phyloP scores from a whole-genome alignment of 1,284 basidiomycete species.

The Anthracocystis panici-leucophaei region DNA sequence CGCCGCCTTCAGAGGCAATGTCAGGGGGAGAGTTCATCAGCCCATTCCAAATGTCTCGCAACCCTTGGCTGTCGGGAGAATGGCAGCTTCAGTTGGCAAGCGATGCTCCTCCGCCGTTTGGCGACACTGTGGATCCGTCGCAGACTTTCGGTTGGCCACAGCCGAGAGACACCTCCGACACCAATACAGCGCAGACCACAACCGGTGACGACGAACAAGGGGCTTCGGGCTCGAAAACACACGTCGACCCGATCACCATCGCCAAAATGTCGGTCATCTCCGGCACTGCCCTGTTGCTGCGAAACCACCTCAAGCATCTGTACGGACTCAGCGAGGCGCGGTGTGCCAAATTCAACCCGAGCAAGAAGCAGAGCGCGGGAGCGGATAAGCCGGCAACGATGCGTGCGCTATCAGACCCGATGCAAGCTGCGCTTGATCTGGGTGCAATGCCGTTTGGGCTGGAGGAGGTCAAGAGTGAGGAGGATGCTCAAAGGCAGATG shows the following conservation, averaged over 20 bases:
- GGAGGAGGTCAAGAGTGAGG: slow-evolving; percentile 26
- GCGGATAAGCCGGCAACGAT: slow-evolving; percentile 51
- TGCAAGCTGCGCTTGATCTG: slow-evolving; percentile 47
- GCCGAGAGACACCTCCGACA: neutral
- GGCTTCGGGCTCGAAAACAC: slow-evolving; percentile 8
- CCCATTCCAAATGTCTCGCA: slow-evolving; percentile 33
- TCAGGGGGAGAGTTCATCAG: slow-evolving; percentile 27
- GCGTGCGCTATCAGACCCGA: slow-evolving; percentile 45
- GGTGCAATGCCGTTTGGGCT: slow-evolving; percentile 36
- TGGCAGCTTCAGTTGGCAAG: slow-evolving; percentile 39
- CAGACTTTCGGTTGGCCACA: slow-evolving; percentile 21
- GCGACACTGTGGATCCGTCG: slow-evolving; percentile 28
- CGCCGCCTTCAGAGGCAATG: slow-evolving; percentile 10
- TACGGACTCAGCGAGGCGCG: slow-evolving; percentile 59
- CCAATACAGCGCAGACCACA: neutral
- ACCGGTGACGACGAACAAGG: slow-evolving; percentile 22
- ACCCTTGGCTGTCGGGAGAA: slow-evolving; percentile 43
- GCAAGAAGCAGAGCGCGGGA: slow-evolving; percentile 53
- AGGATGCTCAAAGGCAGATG: slow-evolving; percentile 54
- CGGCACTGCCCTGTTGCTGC: slow-evolving; percentile 51
- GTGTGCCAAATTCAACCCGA: slow-evolving; percentile 59
- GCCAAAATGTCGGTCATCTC: slow-evolving; percentile 55
- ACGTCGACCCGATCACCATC: slow-evolving; percentile 26
- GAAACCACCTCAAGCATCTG: slow-evolving; percentile 61
- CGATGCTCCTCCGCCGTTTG: slow-evolving; percentile 14